Conservation (phyloP, 345 rosid species). For the Eucalyptus pauciflora region DNA sequence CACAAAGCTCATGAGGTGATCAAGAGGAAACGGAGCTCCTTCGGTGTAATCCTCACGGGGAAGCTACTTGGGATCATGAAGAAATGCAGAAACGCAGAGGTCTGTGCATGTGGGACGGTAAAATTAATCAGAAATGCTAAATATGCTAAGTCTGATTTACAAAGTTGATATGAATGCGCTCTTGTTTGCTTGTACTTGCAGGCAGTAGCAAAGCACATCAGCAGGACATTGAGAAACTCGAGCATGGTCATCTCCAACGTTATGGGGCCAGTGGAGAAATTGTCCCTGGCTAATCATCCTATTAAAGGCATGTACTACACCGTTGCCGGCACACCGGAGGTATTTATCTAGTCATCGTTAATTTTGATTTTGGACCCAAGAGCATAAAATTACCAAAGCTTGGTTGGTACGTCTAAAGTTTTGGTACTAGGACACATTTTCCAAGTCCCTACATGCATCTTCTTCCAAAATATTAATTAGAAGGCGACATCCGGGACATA, state of each 20-base stretch:
- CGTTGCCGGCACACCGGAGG: conserved; percentile 34
- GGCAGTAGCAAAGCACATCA: conserved; percentile 12
- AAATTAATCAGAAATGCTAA: not conserved
- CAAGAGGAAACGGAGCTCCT: conserved; percentile 7
- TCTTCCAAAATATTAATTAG: not conserved
- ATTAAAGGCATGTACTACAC: conserved; percentile 28
- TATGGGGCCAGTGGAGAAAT: conserved; percentile 29
- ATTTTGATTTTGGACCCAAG: not conserved
- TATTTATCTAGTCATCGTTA: not conserved
- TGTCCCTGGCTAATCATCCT: conserved; percentile 38
- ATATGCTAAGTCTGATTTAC: not conserved
- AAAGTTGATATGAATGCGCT: not conserved
- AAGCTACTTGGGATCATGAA: conserved; percentile 5
- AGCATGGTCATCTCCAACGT: conserved; percentile 42
- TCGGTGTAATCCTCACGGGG: conserved; percentile 7
- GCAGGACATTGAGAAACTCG: conserved; percentile 23
- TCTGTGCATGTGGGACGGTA: not conserved
- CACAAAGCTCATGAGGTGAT: conserved; percentile 2
- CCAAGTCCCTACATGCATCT: not conserved
- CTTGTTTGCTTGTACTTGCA: not conserved
- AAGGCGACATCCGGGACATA: not conserved
- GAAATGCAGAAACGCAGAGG: conserved; percentile 26
- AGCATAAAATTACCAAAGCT: conserved; percentile 2
- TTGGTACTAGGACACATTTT: not conserved
- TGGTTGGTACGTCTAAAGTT: not conserved